Percentiles rank a stretch among this genome's conserved stretches.
These are phyloP conservation scores for Sporothrix sp. DNA, from an alignment of 2,329 filamentous ascomycete species.

Conservation along the genomic window DNA sequence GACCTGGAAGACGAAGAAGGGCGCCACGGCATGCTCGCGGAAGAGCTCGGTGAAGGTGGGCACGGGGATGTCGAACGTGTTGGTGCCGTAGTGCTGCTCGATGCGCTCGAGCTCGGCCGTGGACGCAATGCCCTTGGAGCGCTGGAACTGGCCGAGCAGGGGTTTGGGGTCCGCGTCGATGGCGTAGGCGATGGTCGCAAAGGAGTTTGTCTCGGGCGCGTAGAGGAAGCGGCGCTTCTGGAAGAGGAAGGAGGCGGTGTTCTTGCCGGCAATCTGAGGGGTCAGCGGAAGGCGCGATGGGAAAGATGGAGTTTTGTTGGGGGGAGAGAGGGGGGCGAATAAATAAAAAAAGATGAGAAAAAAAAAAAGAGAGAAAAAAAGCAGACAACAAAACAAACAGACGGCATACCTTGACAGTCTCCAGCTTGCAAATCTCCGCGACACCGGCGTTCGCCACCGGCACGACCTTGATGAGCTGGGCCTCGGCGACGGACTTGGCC, in stretches of 20 bases:
- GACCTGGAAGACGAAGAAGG: constrained; percentile 98
- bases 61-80: constrained; percentile 95
- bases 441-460: constrained; percentile 81
- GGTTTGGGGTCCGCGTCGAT: constrained; percentile 84
- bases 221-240: constrained; percentile 96
- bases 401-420: constrained; percentile 61
- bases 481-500: constrained; percentile 60
- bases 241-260: constrained; percentile 81
- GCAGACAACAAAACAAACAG: no score
- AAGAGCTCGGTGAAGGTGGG: constrained; percentile 93
- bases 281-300: neutral
- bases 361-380: no score
- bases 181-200: constrained; percentile 70
- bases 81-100: constrained; percentile 88
- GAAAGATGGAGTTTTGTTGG: no score
- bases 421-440: constrained; percentile 75
- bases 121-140: constrained; percentile 63
- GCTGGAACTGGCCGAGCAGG: constrained; percentile 65
- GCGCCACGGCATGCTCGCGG: constrained; percentile 95
- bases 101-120: constrained; percentile 68
- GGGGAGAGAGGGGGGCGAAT: no score
- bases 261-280: constrained; percentile 59
- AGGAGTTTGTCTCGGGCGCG: constrained; percentile 59
- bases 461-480: constrained; percentile 83
- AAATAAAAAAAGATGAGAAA: no score